These are phyloP conservation scores for Verticillium tricorpus DNA, from an alignment of 2,329 filamentous ascomycete species.

Conservation along the genomic window DNA sequence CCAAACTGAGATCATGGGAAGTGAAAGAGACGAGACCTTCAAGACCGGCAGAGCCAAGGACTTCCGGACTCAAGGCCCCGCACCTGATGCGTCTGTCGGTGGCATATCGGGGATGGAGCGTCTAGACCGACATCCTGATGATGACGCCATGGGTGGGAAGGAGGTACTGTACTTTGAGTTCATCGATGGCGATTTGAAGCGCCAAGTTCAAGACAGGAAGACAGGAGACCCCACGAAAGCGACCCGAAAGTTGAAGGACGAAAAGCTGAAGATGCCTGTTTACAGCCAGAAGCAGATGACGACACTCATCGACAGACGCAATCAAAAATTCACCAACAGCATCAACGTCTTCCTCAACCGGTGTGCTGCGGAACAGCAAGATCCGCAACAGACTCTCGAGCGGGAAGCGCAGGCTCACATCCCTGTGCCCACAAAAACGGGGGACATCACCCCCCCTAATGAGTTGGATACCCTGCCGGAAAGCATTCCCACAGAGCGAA, in stretches of 20 bases:
- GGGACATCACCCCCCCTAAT: conserved; percentile 21
- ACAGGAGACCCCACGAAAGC: conserved; percentile 69
- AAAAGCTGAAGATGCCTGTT: conserved; percentile 85
- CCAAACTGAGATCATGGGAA: conserved; percentile 71
- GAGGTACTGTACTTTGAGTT: conserved; percentile 91
- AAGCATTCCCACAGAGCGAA: conserved; percentile 74
- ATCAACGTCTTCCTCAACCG: conserved; percentile 72
- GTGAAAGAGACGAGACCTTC: conserved; percentile 60
- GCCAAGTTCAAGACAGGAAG: conserved; percentile 67
- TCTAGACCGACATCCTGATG: conserved; percentile 26
- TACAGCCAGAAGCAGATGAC: conserved; percentile 93
- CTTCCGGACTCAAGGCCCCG: conserved; percentile 43
- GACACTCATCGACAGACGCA: conserved; percentile 82
- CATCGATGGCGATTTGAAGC: conserved; percentile 83
- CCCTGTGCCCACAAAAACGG: conserved; percentile 51
- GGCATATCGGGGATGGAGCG: conserved; percentile 47
- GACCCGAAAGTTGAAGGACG: conserved; percentile 64
- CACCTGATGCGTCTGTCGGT: conserved; percentile 52
- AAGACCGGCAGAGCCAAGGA: conserved; percentile 50
- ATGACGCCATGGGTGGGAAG: conserved; percentile 32
- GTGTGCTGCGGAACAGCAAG: conserved; percentile 58
- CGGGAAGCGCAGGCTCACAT: conserved; percentile 55
- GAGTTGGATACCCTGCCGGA: conserved; percentile 52
- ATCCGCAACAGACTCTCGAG: conserved; percentile 64
- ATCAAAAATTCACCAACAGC: conserved; percentile 74